These are phyloP conservation scores for Colletotrichum sp. DNA, from an alignment of 2,329 filamentous ascomycete species.

Conservation along the genomic window DNA sequence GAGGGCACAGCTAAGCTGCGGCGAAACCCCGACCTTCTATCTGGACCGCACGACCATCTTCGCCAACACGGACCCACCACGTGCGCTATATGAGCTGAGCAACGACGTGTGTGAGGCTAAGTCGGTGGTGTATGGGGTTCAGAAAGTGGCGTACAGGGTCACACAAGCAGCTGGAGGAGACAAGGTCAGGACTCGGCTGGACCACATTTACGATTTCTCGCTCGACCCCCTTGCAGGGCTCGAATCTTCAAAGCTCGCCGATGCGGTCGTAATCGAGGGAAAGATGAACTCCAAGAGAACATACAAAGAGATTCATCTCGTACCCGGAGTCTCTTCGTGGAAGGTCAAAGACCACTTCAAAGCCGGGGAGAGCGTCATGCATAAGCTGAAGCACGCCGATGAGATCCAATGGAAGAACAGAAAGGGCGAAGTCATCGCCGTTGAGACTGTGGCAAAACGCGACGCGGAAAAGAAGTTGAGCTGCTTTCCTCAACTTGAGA, in stretches of 20 bases:
- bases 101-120: slow-evolving; percentile 24
- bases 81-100: slow-evolving; percentile 29
- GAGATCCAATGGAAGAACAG: slow-evolving; percentile 29
- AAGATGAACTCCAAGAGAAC: slow-evolving; percentile 24
- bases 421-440: slow-evolving; percentile 24
- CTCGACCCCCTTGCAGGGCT: background rate
- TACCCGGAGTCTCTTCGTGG: slow-evolving; percentile 22
- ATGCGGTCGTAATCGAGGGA: slow-evolving; percentile 22
- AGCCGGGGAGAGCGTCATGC: slow-evolving; percentile 22
- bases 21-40: background rate
- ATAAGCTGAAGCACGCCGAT: slow-evolving; percentile 24
- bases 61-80: slow-evolving; percentile 8
- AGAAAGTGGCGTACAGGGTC: slow-evolving; percentile 30
- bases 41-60: slow-evolving; percentile 7
- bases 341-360: slow-evolving; percentile 27
- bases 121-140: slow-evolving; percentile 23
- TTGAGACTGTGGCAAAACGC: slow-evolving; percentile 27
- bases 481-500: slow-evolving; percentile 25
- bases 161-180: slow-evolving; percentile 12
- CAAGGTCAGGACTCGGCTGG: slow-evolving; percentile 22
- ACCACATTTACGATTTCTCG: slow-evolving; percentile 34
- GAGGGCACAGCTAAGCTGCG: background rate
- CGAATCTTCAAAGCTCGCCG: background rate
- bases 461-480: slow-evolving; percentile 20
- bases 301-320: slow-evolving; percentile 23